Evolutionary conservation across 1,139 yeast species (phyloP), one percentile per base, ranked within the genome.

Genomic region (Candida tetrigidarum): DNA sequence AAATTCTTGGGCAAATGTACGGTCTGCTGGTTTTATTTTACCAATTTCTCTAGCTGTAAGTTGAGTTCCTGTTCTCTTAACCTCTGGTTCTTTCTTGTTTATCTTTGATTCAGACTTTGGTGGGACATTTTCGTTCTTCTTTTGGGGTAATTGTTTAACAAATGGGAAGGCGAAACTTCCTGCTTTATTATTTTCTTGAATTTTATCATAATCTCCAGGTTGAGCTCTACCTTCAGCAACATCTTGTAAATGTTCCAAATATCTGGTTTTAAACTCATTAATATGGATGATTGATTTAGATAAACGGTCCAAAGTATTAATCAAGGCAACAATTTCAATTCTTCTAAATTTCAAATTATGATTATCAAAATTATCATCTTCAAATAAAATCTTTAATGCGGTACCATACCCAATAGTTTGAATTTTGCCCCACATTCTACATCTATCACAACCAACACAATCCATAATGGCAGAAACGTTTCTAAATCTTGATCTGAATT

Each of bases 401-500:
- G 99, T 93, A 19, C 98, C 99, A 63, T 93, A 93, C 20, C 99
- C 99, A 16, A 95, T 90, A 1, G 96, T 90, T 70, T 93, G 99
- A 22, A 93, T 80, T 66, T 95, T 93, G 14, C 99, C 99, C 99
- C 99, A 93, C 69, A 95, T 74, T 60, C 98, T 81, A 65, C 99
- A 93, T 62, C 98, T 79, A 64, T 93, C 99, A 70, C 99, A 93
- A 30, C 97, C 97, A 39, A 93, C 98, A 72, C 99, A 93, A 66
- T 93, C 97, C 97, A 95, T 93, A 42, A 93, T 82, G 42, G 89
- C 86, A 26, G 96, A 85, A 27, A 93, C 96, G 62, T 93, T 95
- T 61, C 83, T 84, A 65, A 93, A 95, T 47, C 96, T 84, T 36
- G 80, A 67, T 52, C 95, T 79, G 67, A 93, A 92, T 58, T 93